Conservation (phyloP, 1,284 basidiomycete genomes). For the Waitea zeae region DNA sequence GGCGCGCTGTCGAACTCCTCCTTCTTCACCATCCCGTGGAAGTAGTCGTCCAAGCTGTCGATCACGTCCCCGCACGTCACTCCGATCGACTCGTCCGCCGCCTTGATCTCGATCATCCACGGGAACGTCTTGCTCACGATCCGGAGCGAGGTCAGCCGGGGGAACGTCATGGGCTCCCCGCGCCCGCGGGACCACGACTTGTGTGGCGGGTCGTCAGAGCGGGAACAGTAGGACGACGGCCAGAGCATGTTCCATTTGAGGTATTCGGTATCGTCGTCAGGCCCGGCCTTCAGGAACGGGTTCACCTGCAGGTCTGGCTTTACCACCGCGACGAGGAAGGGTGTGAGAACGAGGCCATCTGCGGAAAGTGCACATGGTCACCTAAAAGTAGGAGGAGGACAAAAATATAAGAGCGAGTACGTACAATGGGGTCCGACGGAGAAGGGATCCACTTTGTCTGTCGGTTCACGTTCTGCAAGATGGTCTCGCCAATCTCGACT, state of each 20-base stretch:
- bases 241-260: constrained; percentile 66
- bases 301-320: constrained; percentile 32
- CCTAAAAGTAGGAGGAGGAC: background rate
- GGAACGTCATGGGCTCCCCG: constrained; percentile 56
- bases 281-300: constrained; percentile 32
- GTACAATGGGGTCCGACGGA: background rate
- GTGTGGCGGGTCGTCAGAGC: constrained; percentile 34
- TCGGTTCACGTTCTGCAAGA: background rate
- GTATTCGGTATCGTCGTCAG: constrained; percentile 20
- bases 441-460: background rate
- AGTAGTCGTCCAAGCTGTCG: constrained; percentile 30
- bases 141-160: constrained; percentile 35
- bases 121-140: constrained; percentile 35
- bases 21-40: constrained; percentile 31
- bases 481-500: background rate
- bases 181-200: constrained; percentile 56
- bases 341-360: constrained; percentile 61
- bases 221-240: constrained; percentile 37
- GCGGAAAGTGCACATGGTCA: background rate
- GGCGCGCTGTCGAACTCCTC: constrained; percentile 29
- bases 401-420: no score
- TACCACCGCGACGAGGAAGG: constrained; percentile 33
- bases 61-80: constrained; percentile 61
- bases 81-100: constrained; percentile 28
- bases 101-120: constrained; percentile 40